Evolutionary conservation across 1,284 basidiomycete species (phyloP).

Genomic region (Pyrrhoderma noxium): DNA sequence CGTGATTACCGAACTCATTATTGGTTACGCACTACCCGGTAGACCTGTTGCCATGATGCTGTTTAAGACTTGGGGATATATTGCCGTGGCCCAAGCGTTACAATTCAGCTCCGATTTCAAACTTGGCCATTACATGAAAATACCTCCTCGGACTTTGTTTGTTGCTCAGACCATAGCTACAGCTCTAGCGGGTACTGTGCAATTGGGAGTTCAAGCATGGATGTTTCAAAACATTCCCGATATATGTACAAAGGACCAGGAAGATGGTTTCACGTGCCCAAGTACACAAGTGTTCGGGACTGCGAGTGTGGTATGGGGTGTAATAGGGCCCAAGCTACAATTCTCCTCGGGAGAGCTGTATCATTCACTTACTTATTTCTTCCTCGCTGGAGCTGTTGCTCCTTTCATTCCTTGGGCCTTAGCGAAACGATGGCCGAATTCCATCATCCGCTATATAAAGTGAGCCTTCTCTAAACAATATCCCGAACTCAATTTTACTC

Average conservation of each 20-base stretch:
- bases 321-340: conserved; percentile 27
- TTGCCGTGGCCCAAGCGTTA: conserved; percentile 31
- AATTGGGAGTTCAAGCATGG: conserved; percentile 30
- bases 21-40: conserved; percentile 31
- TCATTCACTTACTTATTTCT: conserved; percentile 38
- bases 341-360: conserved; percentile 24
- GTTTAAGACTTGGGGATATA: conserved; percentile 36
- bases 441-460: conserved; percentile 41
- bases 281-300: conserved; percentile 34
- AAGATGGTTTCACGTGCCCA: conserved; percentile 36
- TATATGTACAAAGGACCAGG: conserved; percentile 18
- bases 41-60: conserved; percentile 38
- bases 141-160: conserved; percentile 30
- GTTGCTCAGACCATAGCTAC: conserved; percentile 33
- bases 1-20: conserved; percentile 28
- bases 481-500: neutral
- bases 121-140: conserved; percentile 29
- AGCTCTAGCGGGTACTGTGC: conserved; percentile 29
- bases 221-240: conserved; percentile 30
- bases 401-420: conserved; percentile 36
- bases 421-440: conserved; percentile 37
- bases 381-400: conserved; percentile 46
- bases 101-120: conserved; percentile 31
- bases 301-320: conserved; percentile 30
- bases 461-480: conserved; percentile 20